Conservation (phyloP, 169 alveolate genomes). For the Eimeria sp. region DNA sequence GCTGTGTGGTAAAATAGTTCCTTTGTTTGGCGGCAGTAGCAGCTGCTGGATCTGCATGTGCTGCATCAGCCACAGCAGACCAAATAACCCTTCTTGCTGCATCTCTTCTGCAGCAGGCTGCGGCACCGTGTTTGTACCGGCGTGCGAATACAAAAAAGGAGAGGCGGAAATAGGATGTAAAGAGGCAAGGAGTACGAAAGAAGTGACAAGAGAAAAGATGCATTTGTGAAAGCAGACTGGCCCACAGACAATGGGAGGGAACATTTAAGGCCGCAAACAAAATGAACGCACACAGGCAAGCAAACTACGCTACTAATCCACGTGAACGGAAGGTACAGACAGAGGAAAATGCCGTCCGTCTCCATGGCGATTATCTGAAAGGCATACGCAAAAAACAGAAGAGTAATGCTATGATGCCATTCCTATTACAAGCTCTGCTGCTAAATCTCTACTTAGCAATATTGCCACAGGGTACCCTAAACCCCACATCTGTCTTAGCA, state of each 20-base stretch:
- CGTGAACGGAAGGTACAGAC: not conserved
- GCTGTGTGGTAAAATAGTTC: too few relatives aligned
- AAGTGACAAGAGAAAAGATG: too few relatives aligned
- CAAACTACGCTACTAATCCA: not conserved
- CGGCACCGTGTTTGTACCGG: not conserved
- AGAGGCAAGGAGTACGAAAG: too few relatives aligned
- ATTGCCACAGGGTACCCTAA: not conserved
- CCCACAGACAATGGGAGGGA: too few relatives aligned
- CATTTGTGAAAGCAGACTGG: too few relatives aligned
- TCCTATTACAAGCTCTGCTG: not conserved
- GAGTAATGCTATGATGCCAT: too few relatives aligned
- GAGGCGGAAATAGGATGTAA: too few relatives aligned
- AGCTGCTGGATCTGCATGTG: not conserved
- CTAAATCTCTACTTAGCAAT: not conserved
- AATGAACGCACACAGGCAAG: not conserved
- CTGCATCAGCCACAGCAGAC: not conserved
- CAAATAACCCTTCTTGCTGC: not conserved
- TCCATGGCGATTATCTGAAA: conserved; percentile 13
- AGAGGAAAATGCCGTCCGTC: conserved; percentile 15
- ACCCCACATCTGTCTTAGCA: not conserved
- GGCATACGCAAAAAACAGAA: not conserved
- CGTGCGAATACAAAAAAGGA: too few relatives aligned
- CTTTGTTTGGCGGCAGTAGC: not conserved
- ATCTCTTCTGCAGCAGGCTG: not conserved
- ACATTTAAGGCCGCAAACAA: not conserved